Evolutionary conservation across 1,284 basidiomycete species (phyloP).

Genomic region (Leccinum fallax): DNA sequence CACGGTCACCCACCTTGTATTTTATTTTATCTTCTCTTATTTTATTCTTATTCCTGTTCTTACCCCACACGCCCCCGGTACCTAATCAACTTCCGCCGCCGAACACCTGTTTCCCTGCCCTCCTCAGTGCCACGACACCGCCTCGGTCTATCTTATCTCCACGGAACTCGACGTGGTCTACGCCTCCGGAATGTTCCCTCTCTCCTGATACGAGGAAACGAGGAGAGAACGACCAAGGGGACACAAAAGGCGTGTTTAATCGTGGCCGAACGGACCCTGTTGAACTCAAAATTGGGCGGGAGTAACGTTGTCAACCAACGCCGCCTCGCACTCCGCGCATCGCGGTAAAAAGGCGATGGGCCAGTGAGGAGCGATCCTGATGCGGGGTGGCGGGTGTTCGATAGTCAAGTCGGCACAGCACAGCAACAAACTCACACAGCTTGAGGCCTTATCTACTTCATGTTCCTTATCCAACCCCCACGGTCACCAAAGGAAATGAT

Average conservation of each 20-base stretch:
- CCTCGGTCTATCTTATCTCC: slow-evolving; percentile 16
- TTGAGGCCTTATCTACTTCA: slow-evolving; percentile 5
- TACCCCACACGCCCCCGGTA: background rate
- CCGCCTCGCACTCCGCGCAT: background rate
- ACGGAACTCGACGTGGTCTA: slow-evolving; percentile 10
- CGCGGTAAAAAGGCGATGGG: slow-evolving; percentile 20
- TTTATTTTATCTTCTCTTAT: background rate
- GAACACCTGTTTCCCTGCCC: background rate
- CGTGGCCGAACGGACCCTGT: background rate
- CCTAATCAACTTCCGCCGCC: background rate
- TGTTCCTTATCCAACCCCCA: background rate
- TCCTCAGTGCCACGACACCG: slow-evolving; percentile 2
- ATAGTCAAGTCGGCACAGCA: slow-evolving; percentile 4
- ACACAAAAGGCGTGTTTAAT: background rate
- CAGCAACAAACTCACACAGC: slow-evolving; percentile 23
- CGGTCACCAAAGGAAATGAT: slow-evolving; percentile 9
- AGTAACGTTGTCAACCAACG: background rate
- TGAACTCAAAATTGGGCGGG: background rate
- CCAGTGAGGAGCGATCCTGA: slow-evolving; percentile 13
- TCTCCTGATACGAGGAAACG: background rate
- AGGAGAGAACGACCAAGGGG: background rate
- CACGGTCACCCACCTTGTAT: background rate
- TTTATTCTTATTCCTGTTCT: background rate
- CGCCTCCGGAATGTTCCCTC: background rate
- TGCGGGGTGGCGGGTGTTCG: background rate